A percentile compares a stretch with the other conserved stretches of the same genome.
Evolutionary conservation across 495 filamentous ascomycete genomes (phyloP).

Genomic region (Astrocystis sublimbata): DNA sequence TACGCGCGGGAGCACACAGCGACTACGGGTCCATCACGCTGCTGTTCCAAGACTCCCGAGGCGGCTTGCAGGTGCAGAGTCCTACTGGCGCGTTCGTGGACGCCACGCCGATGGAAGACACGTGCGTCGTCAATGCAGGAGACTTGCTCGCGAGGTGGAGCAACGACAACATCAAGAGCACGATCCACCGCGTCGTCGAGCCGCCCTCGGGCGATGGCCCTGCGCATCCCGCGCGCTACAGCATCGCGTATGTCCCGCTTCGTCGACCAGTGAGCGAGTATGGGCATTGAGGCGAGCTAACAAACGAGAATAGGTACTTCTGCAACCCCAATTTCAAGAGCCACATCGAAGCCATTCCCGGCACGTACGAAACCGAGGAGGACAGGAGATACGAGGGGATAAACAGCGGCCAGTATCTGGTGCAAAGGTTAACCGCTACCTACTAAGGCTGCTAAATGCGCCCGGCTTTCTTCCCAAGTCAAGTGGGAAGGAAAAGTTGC

Average conservation of each 20-base stretch:
- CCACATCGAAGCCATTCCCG: conserved; percentile 82
- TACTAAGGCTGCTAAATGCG: too few relatives aligned
- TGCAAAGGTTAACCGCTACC: conserved; percentile 75
- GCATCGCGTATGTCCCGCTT: conserved; percentile 66
- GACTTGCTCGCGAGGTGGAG: conserved; percentile 88
- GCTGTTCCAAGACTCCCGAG: conserved; percentile 82
- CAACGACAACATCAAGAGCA: conserved; percentile 86
- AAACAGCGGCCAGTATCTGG: conserved; percentile 79
- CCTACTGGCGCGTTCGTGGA: conserved; percentile 79
- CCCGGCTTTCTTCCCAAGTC: too few relatives aligned
- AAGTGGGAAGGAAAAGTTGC: too few relatives aligned
- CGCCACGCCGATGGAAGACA: conserved; percentile 77
- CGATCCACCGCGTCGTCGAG: conserved; percentile 86
- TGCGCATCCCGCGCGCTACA: conserved; percentile 64
- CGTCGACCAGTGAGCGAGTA: background rate
- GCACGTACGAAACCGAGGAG: conserved; percentile 69
- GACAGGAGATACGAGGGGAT: conserved; percentile 79
- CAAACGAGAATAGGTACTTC: conserved; percentile 66
- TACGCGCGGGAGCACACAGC: conserved; percentile 82
- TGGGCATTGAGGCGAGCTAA: background rate
- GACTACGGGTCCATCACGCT: conserved; percentile 90
- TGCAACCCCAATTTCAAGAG: conserved; percentile 85
- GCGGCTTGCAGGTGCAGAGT: conserved; percentile 81
- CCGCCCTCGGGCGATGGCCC: conserved; percentile 58
- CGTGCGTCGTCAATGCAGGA: conserved; percentile 89